These are phyloP conservation scores for Chlorella variabilis DNA, from an alignment of 163 green algal species.

Conservation along the genomic window DNA sequence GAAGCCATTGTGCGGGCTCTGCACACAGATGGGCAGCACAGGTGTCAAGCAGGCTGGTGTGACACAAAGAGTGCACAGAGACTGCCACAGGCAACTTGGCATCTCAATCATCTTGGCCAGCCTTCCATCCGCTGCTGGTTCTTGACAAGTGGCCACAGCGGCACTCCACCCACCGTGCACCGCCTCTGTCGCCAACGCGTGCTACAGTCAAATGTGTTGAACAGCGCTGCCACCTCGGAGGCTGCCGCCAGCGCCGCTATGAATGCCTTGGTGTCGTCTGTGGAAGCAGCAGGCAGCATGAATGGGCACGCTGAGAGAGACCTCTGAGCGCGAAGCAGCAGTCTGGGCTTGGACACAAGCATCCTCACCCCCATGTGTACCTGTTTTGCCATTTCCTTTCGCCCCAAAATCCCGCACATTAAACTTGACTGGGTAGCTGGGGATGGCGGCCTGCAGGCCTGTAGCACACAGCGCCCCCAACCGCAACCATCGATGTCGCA, in stretches of 20 bases:
- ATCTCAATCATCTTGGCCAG: too few relatives aligned
- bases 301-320: not conserved
- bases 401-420: constrained; percentile 5
- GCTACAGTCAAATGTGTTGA: constrained; percentile 20
- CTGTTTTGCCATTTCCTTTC: not conserved
- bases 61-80: too few relatives aligned
- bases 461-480: not conserved
- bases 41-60: too few relatives aligned
- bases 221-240: not conserved
- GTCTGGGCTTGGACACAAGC: too few relatives aligned
- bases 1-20: not conserved
- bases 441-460: not conserved
- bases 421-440: not conserved
- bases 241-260: not conserved
- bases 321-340: too few relatives aligned
- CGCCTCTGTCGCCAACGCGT: not conserved
- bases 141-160: too few relatives aligned
- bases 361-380: not conserved
- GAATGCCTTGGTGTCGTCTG: constrained; percentile 22
- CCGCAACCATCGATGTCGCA: too few relatives aligned
- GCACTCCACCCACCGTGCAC: not conserved
- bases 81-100: too few relatives aligned
- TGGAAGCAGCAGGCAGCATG: not conserved
- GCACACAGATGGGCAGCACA: not conserved
- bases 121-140: too few relatives aligned